Percentiles rank a stretch among this genome's conserved stretches.
Evolutionary conservation across 495 filamentous ascomycete genomes (phyloP).

Genomic region (Aspergillus cavernicola): DNA sequence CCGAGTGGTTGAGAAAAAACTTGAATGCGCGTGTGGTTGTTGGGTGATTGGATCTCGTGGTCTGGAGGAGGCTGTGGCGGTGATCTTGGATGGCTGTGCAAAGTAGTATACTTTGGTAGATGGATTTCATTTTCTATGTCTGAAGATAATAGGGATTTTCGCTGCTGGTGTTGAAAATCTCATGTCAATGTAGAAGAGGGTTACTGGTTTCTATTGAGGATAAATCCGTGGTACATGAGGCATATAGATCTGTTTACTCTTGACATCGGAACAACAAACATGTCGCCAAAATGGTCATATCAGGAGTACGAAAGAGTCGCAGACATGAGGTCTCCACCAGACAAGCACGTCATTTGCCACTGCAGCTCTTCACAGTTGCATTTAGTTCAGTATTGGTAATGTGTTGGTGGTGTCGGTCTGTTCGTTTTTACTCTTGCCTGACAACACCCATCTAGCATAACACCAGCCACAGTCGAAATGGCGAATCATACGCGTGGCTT

Average conservation of each 20-base stretch:
- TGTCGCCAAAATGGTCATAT: too few relatives aligned
- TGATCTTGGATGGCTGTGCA: not conserved
- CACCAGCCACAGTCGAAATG: not conserved
- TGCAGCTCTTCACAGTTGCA: not conserved
- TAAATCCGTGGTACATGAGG: too few relatives aligned
- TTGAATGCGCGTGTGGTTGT: constrained; percentile 3
- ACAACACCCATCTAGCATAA: not conserved
- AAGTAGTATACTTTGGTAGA: not conserved
- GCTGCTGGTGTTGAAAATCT: too few relatives aligned
- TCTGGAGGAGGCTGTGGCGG: not conserved
- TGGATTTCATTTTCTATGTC: too few relatives aligned
- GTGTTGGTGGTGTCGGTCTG: not conserved
- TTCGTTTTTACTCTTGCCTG: not conserved
- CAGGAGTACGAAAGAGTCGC: too few relatives aligned
- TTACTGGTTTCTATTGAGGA: too few relatives aligned
- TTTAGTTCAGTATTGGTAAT: not conserved
- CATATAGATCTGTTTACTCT: too few relatives aligned
- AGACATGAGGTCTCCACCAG: not conserved
- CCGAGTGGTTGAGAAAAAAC: not conserved
- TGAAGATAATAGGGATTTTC: too few relatives aligned
- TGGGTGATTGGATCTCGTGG: constrained; percentile 9
- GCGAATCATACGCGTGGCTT: not conserved
- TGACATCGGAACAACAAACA: too few relatives aligned
- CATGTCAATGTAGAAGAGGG: too few relatives aligned
- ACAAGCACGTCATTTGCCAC: not conserved